Evolutionary conservation across 495 filamentous ascomycete species (phyloP).

Genomic region (Penicillium paradoxum): DNA sequence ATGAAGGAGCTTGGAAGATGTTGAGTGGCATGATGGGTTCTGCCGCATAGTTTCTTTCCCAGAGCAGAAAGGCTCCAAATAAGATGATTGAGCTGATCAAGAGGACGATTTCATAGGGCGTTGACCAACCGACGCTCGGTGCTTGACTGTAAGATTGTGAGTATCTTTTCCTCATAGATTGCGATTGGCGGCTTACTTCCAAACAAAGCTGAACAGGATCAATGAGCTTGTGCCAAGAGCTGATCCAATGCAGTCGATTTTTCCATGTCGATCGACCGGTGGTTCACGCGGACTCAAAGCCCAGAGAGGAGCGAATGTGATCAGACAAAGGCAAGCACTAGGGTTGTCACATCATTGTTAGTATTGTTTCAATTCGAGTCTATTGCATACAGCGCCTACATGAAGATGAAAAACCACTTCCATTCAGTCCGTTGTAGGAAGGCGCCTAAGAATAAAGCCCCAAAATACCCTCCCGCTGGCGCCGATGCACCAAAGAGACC

Average conservation of each 20-base stretch:
- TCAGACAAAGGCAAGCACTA: conserved; percentile 34
- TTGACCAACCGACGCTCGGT: conserved; percentile 44
- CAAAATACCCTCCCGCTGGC: conserved; percentile 43
- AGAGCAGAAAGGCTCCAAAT: conserved; percentile 38
- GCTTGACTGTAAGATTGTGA: conserved; percentile 38
- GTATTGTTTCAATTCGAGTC: neutral
- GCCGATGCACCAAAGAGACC: conserved; percentile 48
- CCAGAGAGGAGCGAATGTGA: conserved; percentile 28
- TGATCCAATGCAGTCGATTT: conserved; percentile 47
- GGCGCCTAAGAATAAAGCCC: conserved; percentile 39
- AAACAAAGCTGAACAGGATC: conserved; percentile 52
- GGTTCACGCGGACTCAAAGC: conserved; percentile 35
- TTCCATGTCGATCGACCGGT: conserved; percentile 38
- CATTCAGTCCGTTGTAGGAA: conserved; percentile 40
- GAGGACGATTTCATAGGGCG: conserved; percentile 42
- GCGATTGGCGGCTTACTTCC: conserved; percentile 38
- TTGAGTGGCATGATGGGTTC: conserved; percentile 47
- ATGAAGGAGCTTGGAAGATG: conserved; percentile 48
- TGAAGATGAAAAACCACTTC: conserved; percentile 49
- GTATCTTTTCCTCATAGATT: neutral
- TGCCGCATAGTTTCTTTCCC: conserved; percentile 40
- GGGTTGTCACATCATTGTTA: neutral
- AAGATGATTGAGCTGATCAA: conserved; percentile 38
- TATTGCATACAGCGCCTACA: conserved; percentile 23
- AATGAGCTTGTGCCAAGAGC: conserved; percentile 40